Percentiles rank a stretch among this genome's conserved stretches.
These are phyloP conservation scores for Vanderwaltozyma verrucispora DNA, from an alignment of 805 yeast species.

Conservation along the genomic window DNA sequence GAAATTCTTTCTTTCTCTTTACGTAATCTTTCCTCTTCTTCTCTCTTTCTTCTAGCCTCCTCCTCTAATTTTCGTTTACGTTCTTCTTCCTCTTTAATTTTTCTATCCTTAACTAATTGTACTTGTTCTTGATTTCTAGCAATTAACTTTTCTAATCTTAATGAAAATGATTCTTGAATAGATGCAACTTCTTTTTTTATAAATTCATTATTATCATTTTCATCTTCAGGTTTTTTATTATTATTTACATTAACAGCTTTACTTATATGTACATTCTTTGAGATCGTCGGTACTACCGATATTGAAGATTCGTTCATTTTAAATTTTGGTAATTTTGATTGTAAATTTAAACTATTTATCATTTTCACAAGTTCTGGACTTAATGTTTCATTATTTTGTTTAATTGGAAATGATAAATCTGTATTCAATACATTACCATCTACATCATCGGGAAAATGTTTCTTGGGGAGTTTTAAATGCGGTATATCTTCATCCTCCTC, in stretches of 20 bases:
- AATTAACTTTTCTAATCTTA: constrained; percentile 5
- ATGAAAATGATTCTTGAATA: constrained; percentile 6
- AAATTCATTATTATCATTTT: not conserved
- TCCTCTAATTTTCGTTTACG: constrained; percentile 4
- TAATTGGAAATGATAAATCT: too few relatives aligned
- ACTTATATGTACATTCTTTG: too few relatives aligned
- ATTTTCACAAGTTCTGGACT: not conserved
- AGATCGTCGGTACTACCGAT: too few relatives aligned
- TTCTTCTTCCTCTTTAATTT: constrained; percentile 2
- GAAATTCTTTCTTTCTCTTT: constrained; percentile 6
- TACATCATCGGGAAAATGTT: not conserved
- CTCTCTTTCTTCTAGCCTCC: constrained; percentile 2
- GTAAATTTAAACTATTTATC: not conserved
- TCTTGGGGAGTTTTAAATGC: constrained; percentile 1
- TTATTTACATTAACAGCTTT: too few relatives aligned
- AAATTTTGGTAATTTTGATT: constrained; percentile 1
- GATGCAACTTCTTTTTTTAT: not conserved
- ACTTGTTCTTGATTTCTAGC: constrained; percentile 5
- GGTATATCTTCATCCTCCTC: constrained; percentile 4
- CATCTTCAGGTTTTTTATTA: not conserved
- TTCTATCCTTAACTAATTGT: not conserved
- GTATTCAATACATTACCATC: too few relatives aligned
- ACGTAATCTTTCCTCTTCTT: constrained; percentile 2
- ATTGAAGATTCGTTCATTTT: too few relatives aligned
- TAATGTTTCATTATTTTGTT: not conserved